Evolutionary conservation across 192 early-diverging fungal species (phyloP).

Genomic region (Chytriomyces confervae): DNA sequence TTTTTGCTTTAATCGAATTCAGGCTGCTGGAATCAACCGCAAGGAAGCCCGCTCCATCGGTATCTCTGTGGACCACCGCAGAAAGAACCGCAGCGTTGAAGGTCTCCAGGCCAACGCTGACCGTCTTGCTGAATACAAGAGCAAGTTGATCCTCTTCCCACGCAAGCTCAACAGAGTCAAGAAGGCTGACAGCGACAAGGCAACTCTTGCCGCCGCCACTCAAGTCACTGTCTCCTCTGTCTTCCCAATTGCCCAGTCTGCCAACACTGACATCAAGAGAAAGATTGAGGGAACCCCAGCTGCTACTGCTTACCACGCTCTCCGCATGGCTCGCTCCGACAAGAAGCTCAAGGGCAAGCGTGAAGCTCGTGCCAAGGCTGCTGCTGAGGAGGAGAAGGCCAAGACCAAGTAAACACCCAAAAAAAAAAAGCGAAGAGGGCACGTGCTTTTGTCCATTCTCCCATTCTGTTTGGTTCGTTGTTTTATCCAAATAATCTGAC

Average conservation of each 20-base stretch:
- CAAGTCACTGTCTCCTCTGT: constrained; percentile 67
- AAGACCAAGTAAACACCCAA: constrained; percentile 58
- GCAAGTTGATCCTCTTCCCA: constrained; percentile 97
- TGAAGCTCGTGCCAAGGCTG: constrained; percentile 77
- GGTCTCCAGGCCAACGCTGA: constrained; percentile 91
- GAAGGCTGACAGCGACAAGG: constrained; percentile 68
- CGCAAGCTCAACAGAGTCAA: constrained; percentile 89
- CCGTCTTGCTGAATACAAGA: constrained; percentile 92
- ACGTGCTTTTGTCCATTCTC: too few relatives aligned
- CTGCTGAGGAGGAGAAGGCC: constrained; percentile 85
- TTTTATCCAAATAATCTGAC: too few relatives aligned
- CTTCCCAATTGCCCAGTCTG: constrained; percentile 71
- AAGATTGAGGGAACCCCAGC: constrained; percentile 43
- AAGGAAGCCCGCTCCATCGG: constrained; percentile 95
- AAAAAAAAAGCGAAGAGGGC: too few relatives aligned
- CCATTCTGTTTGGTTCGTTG: too few relatives aligned
- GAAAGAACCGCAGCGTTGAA: constrained; percentile 94
- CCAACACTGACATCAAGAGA: constrained; percentile 43
- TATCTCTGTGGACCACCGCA: constrained; percentile 95
- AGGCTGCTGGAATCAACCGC: constrained; percentile 89
- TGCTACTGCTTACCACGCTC: constrained; percentile 69
- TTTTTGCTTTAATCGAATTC: constrained; percentile 19
- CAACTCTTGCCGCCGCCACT: constrained; percentile 57
- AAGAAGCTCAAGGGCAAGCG: constrained; percentile 76
- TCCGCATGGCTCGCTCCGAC: constrained; percentile 81